Conservation (phyloP, 352 stramenopile species). For the Pythium biforme region DNA sequence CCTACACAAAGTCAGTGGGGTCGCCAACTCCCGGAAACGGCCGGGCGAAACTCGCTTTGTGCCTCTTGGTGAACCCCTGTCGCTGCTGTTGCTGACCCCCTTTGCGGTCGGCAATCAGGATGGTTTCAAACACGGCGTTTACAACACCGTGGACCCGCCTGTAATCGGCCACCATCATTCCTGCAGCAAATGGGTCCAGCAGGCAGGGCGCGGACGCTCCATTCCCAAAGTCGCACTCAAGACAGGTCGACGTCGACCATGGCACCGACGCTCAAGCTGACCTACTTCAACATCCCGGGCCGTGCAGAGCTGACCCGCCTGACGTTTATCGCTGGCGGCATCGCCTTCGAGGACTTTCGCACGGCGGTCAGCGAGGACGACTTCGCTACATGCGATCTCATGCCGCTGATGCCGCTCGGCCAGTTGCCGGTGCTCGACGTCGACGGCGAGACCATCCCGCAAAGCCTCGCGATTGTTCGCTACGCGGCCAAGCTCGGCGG, state of each 20-base stretch:
- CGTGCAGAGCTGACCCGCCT: conserved; percentile 52
- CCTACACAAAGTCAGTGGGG: no score
- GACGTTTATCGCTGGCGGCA: conserved; percentile 35
- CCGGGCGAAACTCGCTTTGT: no score
- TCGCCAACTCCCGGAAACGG: no score
- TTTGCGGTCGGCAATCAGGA: neutral
- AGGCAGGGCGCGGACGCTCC: neutral
- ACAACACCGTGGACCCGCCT: neutral
- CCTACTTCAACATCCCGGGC: conserved; percentile 50
- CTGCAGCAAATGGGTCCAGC: no score
- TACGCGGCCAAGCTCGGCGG: conserved; percentile 57
- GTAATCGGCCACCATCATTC: neutral
- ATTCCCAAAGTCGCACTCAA: neutral
- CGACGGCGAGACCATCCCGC: conserved; percentile 36
- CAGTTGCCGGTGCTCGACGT: conserved; percentile 54
- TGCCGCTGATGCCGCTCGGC: conserved; percentile 40
- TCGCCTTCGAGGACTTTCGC: conserved; percentile 51
- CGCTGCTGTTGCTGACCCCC: no score
- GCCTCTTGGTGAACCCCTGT: no score
- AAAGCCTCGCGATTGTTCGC: conserved; percentile 59
- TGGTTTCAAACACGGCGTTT: neutral
- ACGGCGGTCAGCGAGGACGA: conserved; percentile 26
- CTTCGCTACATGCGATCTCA: conserved; percentile 25
- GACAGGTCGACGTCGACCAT: neutral
- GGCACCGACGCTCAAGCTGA: conserved; percentile 33